Evolutionary conservation across 164 flowering plant genomes (phyloP), one percentile per base, ranked within the genome.

Genomic region (Vitis amurensis): DNA sequence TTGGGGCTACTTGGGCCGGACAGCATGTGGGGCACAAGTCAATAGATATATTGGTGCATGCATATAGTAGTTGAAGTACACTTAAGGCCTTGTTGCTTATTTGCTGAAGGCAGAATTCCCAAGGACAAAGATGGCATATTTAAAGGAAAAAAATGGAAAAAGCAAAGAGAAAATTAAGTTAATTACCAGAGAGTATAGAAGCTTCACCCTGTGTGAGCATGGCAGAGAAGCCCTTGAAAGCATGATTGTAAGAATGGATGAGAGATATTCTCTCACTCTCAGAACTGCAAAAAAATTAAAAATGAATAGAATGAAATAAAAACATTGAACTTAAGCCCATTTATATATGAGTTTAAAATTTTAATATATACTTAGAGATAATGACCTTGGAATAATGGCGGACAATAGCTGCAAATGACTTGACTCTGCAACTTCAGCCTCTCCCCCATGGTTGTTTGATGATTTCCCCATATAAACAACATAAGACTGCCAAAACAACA

Each of bases 381-480:
- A 66, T 17, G 29, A 92, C 97, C 89, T 88, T 69, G 92, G 91
- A 53, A 89, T 76, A 57, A 89, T 63, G 63, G 95, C 76, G 23
- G 91, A 82, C 48, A 90, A 55, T 17, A 90, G 66, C 47, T 83
- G 77, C 76, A 89, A 59, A 68, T 89, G 88, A 74, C 73, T 74
- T 48, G 64, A 71, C 64, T 85, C 87, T 50, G 71, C 70, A 64
- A 30, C 60, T 64, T 81, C 77, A 17, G 29, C 55, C 58, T 81
- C 81, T 55, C 19, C 79, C 62, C 61, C 75, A 62, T 67, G 66
- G 8, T 44, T 71, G 27, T 71, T 61, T 11, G 71, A 65, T 60
- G 88, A 74, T 70, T 88, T 86, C 64, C 96, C 97, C 97, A 92
- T 89, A 52, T 92, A 92, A 3, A 90, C 90, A 67, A 92, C 80